Percentiles rank a stretch among this genome's conserved stretches.
These are phyloP conservation scores for Phaeophleospora eucalypticola DNA, from an alignment of 2,329 filamentous ascomycete species.

Conservation along the genomic window DNA sequence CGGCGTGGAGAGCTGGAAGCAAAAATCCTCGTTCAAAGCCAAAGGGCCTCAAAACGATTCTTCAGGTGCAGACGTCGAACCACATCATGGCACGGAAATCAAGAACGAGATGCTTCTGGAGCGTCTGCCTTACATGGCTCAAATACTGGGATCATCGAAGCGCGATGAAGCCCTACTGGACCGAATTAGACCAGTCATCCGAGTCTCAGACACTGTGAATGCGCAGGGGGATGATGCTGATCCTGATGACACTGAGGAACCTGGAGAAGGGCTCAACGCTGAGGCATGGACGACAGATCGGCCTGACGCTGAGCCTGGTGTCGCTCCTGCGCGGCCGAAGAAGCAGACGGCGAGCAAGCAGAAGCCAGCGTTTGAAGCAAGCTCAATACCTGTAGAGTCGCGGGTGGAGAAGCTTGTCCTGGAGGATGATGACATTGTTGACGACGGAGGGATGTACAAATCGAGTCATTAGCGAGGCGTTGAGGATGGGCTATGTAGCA, in stretches of 20 bases:
- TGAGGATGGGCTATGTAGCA: background rate
- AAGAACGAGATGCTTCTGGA: slow-evolving; percentile 76
- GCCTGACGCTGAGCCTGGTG: slow-evolving; percentile 26
- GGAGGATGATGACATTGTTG: slow-evolving; percentile 48
- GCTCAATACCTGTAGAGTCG: slow-evolving; percentile 25
- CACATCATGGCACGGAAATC: slow-evolving; percentile 41
- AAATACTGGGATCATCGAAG: slow-evolving; percentile 48
- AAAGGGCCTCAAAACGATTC: background rate
- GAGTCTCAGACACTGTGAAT: slow-evolving; percentile 38
- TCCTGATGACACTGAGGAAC: slow-evolving; percentile 1
- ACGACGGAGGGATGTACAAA: slow-evolving; percentile 25
- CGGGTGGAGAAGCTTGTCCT: slow-evolving; percentile 38
- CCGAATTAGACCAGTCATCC: slow-evolving; percentile 64
- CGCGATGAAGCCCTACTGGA: slow-evolving; percentile 46
- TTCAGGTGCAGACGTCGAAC: background rate
- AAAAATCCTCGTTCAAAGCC: slow-evolving; percentile 9
- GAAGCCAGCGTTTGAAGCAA: slow-evolving; percentile 15
- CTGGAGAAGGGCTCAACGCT: slow-evolving; percentile 4
- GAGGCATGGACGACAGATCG: slow-evolving; percentile 44
- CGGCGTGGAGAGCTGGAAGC: slow-evolving; percentile 25
- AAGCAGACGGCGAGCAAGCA: slow-evolving; percentile 13
- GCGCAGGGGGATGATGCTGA: slow-evolving; percentile 29
- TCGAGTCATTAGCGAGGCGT: slow-evolving; percentile 13
- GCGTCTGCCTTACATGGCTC: slow-evolving; percentile 77
- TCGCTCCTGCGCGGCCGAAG: slow-evolving; percentile 7